Conservation (phyloP, 306 rosid species). For the Pueraria montana region DNA sequence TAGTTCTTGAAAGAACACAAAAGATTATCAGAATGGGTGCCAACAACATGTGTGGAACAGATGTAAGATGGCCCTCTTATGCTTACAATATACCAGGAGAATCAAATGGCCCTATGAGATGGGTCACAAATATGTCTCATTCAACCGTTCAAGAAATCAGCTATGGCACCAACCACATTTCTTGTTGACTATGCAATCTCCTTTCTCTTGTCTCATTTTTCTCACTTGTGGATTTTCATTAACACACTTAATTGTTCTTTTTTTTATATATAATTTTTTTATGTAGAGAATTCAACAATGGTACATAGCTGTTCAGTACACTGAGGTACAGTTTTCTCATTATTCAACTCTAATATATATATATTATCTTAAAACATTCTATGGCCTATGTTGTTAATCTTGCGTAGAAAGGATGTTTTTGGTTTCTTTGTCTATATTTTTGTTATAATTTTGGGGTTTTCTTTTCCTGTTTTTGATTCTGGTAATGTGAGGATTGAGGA, state of each 20-base stretch:
- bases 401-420: slow-evolving; percentile 2
- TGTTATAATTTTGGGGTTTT: background rate
- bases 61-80: slow-evolving; percentile 79
- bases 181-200: slow-evolving; percentile 53
- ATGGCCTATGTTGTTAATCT: background rate
- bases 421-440: background rate
- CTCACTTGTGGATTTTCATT: slow-evolving; percentile 34
- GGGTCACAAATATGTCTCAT: slow-evolving; percentile 83
- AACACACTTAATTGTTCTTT: background rate
- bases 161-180: slow-evolving; percentile 80
- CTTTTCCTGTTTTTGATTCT: background rate
- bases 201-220: background rate
- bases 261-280: background rate
- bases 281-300: slow-evolving; percentile 28
- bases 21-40: slow-evolving; percentile 60
- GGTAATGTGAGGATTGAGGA: background rate
- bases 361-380: background rate
- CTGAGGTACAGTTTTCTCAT: slow-evolving; percentile 37
- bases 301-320: slow-evolving; percentile 18
- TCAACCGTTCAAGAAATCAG: slow-evolving; percentile 75
- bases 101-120: slow-evolving; percentile 70
- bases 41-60: slow-evolving; percentile 51
- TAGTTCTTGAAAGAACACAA: slow-evolving; percentile 87
- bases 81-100: slow-evolving; percentile 82
- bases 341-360: background rate